These are phyloP conservation scores for Cudoniella acicularis DNA, from an alignment of 495 filamentous ascomycete genomes.

Conservation along the genomic window DNA sequence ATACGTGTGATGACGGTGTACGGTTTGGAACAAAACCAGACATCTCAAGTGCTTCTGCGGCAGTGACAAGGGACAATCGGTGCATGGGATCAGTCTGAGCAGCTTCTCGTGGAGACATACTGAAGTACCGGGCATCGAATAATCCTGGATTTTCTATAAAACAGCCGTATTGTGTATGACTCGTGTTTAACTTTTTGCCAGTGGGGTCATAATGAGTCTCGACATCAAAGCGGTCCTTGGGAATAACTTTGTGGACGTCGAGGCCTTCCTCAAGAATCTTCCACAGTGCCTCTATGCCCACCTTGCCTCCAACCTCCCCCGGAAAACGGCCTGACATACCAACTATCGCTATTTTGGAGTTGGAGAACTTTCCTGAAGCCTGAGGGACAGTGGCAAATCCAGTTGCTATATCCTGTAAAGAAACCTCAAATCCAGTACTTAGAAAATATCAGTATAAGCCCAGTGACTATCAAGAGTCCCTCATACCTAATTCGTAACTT, in stretches of 20 bases:
- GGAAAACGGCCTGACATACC: conserved; percentile 36
- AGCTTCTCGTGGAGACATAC: conserved; percentile 92
- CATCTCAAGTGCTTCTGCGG: conserved; percentile 89
- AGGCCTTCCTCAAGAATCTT: conserved; percentile 32
- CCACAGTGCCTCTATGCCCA: conserved; percentile 38
- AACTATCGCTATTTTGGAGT: conserved; percentile 39
- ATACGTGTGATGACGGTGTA: conserved; percentile 76
- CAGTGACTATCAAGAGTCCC: too few species aligned
- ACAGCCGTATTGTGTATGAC: conserved; percentile 81
- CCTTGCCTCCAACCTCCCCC: too few species aligned
- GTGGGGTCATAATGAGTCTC: conserved; percentile 54
- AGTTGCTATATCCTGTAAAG: too few species aligned
- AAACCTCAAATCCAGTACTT: too few species aligned
- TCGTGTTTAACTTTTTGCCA: conserved; percentile 75
- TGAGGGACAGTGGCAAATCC: too few species aligned
- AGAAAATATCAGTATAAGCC: too few species aligned
- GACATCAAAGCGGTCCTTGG: conserved; percentile 38
- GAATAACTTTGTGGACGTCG: conserved; percentile 30
- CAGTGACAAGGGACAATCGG: conserved; percentile 74
- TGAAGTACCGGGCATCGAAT: conserved; percentile 84
- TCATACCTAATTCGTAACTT: too few species aligned
- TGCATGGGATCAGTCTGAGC: conserved; percentile 87
- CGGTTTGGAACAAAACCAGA: conserved; percentile 74
- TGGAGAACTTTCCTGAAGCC: too few species aligned
- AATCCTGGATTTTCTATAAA: conserved; percentile 57